Evolutionary conservation across 2,329 filamentous ascomycete species (phyloP).

Genomic region (Cryphonectria naterciae): DNA sequence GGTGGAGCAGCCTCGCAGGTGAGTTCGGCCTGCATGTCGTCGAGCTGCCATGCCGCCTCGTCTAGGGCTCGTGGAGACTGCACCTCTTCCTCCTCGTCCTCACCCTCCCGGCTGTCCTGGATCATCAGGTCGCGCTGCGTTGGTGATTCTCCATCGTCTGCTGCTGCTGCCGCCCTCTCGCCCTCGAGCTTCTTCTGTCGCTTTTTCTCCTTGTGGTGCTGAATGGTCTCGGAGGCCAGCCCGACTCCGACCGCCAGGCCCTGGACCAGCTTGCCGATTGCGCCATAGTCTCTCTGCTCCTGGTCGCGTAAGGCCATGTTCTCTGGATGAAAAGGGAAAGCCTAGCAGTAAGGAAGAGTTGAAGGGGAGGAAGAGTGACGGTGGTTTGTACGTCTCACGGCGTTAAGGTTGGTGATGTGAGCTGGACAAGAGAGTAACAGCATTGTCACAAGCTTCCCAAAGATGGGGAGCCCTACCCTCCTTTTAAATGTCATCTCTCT

Average conservation of each 20-base stretch:
- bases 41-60: conserved; percentile 24
- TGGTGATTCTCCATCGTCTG: neutral
- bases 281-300: neutral
- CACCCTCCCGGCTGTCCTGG: neutral
- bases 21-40: conserved; percentile 26
- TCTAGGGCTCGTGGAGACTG: neutral
- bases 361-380: neutral
- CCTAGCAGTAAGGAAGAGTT: neutral
- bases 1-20: conserved; percentile 9
- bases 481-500: neutral
- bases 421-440: neutral
- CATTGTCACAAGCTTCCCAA: neutral
- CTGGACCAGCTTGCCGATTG: conserved; percentile 27
- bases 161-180: neutral
- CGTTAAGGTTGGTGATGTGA: neutral
- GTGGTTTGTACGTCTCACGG: no score
- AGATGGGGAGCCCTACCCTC: neutral
- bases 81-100: neutral
- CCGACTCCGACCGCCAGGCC: conserved; percentile 30
- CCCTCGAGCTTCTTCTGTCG: conserved; percentile 16
- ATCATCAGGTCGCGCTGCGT: neutral
- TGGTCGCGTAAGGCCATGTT: neutral
- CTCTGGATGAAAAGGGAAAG: neutral
- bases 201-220: conserved; percentile 32
- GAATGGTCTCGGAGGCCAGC: conserved; percentile 30